A percentile compares a stretch with the other conserved stretches of the same genome.
These are phyloP conservation scores for Juglanconis oblonga DNA, from an alignment of 2,329 filamentous ascomycete species.

Conservation along the genomic window DNA sequence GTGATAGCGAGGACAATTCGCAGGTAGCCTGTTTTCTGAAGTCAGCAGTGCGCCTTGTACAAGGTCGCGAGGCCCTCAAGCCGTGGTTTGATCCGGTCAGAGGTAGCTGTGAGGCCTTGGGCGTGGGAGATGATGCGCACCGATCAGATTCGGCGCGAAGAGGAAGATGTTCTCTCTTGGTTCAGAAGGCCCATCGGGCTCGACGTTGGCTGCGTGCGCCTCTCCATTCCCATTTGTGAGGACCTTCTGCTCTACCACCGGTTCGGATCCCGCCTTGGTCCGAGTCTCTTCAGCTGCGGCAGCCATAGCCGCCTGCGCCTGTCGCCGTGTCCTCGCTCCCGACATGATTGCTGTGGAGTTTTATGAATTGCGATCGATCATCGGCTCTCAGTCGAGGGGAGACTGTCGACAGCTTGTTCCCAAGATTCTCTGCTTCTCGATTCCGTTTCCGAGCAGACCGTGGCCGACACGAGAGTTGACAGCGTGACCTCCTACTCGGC, in stretches of 20 bases:
- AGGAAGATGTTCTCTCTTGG: constrained; percentile 72
- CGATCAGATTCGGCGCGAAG: constrained; percentile 79
- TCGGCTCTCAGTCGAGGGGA: background rate
- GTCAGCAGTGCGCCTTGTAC: constrained; percentile 16
- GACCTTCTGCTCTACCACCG: constrained; percentile 20
- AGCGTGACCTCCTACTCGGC: background rate
- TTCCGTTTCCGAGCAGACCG: no score
- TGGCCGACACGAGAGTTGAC: background rate
- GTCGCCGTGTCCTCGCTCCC: constrained; percentile 22
- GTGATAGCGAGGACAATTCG: constrained; percentile 80
- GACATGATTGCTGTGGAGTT: constrained; percentile 15
- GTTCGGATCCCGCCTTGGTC: constrained; percentile 27
- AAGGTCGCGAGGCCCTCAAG: background rate
- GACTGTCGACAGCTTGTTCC: background rate
- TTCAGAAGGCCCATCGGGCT: constrained; percentile 34
- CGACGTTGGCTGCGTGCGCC: constrained; percentile 30
- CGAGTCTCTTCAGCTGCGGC: constrained; percentile 22
- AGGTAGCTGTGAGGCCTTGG: background rate
- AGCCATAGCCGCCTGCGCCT: constrained; percentile 22
- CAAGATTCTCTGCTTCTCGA: no score
- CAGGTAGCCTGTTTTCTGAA: constrained; percentile 58
- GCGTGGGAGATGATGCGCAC: constrained; percentile 41
- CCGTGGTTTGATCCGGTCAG: background rate
- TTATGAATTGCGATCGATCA: constrained; percentile 6
- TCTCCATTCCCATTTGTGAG: constrained; percentile 46